phyloP scores from a whole-genome alignment of 768 basidiomycete species.

The Mycena rebaudengoi region DNA sequence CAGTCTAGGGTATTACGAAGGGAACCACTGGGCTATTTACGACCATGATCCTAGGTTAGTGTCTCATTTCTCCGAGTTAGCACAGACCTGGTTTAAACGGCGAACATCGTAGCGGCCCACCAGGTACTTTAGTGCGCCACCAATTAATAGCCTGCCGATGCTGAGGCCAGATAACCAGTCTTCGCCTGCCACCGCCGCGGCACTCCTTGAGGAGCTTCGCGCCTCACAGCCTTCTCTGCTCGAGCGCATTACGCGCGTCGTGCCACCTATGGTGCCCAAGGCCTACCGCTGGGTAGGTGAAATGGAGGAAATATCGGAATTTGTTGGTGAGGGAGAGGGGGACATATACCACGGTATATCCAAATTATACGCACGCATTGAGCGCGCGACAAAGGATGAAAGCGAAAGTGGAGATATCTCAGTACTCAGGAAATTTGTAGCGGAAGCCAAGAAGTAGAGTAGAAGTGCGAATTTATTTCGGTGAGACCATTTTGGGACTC shows the following conservation, averaged over 20 bases:
- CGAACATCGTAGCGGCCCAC: constrained; percentile 10
- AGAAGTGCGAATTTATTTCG: constrained; percentile 12
- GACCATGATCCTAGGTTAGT: constrained; percentile 64
- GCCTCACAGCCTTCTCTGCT: constrained; percentile 56
- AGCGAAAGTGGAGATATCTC: constrained; percentile 46
- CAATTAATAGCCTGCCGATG: not conserved
- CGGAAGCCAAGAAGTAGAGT: constrained; percentile 47
- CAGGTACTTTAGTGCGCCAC: constrained; percentile 55
- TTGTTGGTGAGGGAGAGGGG: constrained; percentile 56
- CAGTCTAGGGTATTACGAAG: constrained; percentile 63
- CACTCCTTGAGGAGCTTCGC: constrained; percentile 58
- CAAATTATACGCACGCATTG: constrained; percentile 53
- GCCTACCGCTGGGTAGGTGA: constrained; percentile 70
- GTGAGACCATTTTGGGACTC: not conserved
- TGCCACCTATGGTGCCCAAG: constrained; percentile 66
- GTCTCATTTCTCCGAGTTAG: not conserved
- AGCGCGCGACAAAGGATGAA: constrained; percentile 44
- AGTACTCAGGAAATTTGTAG: constrained; percentile 52
- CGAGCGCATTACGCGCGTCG: constrained; percentile 43
- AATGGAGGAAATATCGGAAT: constrained; percentile 69
- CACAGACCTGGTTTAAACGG: not conserved
- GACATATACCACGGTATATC: constrained; percentile 59
- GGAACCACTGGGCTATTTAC: constrained; percentile 59
- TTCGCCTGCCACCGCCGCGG: constrained; percentile 69
- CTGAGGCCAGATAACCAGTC: constrained; percentile 34